Evolutionary conservation across 2,329 filamentous ascomycete species (phyloP), one percentile per base, ranked within the genome.

Genomic region (Aspergillus tubingensis): DNA sequence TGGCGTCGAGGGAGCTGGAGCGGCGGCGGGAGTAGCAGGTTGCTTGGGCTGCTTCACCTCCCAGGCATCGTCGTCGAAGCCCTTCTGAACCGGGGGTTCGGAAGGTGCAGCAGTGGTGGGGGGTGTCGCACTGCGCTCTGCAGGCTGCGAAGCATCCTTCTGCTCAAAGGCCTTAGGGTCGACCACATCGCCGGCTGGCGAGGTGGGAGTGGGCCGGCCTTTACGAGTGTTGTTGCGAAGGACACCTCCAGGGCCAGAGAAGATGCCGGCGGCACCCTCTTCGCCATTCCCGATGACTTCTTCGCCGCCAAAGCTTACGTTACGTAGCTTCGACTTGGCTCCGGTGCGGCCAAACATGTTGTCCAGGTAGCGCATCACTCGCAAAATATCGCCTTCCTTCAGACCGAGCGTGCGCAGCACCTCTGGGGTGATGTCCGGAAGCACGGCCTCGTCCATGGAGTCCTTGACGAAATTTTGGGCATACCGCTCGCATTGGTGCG

Each of bases 61-160:
- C 95, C 95, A 99, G 8, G 95, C 95, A 80, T 98, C 92, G 71
- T 98, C 95, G 54, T 99, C 95, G 71, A 98, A 98, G 2, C 91
- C 91, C 61, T 82, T 80, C 44, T 77, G 70, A 38, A 77, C 76
- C 54, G 80, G 79, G 61, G 85, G 82, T 39, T 83, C 80, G 39
- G 79, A 74, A 4, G 77, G 30, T n/a, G 53, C 67, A 39, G 86
- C 80, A 59, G 79, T 74, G 13, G 80, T 74, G 50, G 83, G 73
- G 0, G 85, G 80, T 32, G 84, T 83, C 23, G 80, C 72, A 55
- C 80, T 79, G 38, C 69, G 68, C 10, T 74, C 70, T 10, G 74
- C 66, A 30, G 73, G 69, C 62, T 81, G 81, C 15, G 76, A 73
- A 2, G 82, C 80, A 53, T 84, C 81, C 70, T 86, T 86, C 67